Evolutionary conservation across 2,329 filamentous ascomycete genomes (phyloP).

Genomic region (Fusarium falciforme): DNA sequence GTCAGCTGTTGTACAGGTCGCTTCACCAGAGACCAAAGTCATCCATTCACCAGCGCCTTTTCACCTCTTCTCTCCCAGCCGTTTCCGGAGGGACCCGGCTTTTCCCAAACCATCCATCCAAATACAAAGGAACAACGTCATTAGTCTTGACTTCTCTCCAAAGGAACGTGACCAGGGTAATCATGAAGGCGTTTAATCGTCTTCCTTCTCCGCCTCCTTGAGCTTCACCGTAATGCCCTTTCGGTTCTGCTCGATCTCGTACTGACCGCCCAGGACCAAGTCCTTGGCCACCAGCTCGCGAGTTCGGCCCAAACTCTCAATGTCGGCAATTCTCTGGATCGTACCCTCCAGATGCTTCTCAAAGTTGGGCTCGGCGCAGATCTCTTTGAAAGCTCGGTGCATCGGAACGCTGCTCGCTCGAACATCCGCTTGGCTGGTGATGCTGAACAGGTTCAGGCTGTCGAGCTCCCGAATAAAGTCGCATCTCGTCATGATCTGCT

Average conservation of each 20-base stretch:
- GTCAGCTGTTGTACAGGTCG: slow-evolving; percentile 37
- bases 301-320: slow-evolving; percentile 93
- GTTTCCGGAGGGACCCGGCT: slow-evolving; percentile 3
- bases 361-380: slow-evolving; percentile 82
- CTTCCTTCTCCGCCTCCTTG: slow-evolving; percentile 55
- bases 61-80: slow-evolving; percentile 7
- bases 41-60: slow-evolving; percentile 18
- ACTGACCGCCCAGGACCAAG: slow-evolving; percentile 85
- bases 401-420: slow-evolving; percentile 95
- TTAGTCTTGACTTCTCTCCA: background rate
- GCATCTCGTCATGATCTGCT: slow-evolving; percentile 93
- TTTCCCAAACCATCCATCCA: background rate
- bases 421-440: slow-evolving; percentile 87
- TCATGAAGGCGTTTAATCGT: slow-evolving; percentile 23
- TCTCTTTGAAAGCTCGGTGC: slow-evolving; percentile 89
- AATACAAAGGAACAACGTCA: background rate
- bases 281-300: slow-evolving; percentile 96
- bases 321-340: slow-evolving; percentile 86
- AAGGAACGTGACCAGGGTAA: background rate
- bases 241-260: slow-evolving; percentile 66
- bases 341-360: slow-evolving; percentile 85
- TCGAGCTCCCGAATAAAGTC: slow-evolving; percentile 96
- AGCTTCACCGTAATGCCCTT: slow-evolving; percentile 57
- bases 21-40: slow-evolving; percentile 21
- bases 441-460: slow-evolving; percentile 94